Conservation (phyloP, 2,329 filamentous ascomycete genomes). For the Colletotrichum filicis region DNA sequence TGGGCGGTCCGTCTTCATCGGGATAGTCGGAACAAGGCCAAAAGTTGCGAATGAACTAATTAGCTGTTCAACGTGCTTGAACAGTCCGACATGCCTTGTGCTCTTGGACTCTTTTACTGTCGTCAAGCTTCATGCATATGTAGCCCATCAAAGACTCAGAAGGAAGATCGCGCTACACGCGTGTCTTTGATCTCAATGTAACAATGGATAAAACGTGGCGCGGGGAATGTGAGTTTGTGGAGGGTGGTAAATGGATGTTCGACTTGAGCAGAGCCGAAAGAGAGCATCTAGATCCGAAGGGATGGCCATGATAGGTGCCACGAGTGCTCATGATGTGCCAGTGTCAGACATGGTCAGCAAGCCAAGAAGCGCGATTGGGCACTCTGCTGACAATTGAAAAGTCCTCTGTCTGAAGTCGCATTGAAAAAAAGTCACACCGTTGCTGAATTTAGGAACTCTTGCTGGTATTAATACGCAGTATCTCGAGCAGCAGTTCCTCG, state of each 20-base stretch:
- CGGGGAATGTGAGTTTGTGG: neutral
- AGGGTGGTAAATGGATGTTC: neutral
- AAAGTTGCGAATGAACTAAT: neutral
- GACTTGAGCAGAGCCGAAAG: neutral
- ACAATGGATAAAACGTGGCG: neutral
- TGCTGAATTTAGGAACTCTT: neutral
- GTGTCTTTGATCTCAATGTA: neutral
- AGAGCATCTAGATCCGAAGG: neutral
- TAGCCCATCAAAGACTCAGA: neutral
- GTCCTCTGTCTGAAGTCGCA: constrained; percentile 19
- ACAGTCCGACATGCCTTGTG: neutral
- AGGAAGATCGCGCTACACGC: neutral
- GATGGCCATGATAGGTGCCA: constrained; percentile 27
- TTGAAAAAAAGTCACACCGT: neutral
- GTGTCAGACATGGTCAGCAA: constrained; percentile 28
- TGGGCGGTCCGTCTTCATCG: neutral
- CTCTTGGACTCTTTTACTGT: neutral
- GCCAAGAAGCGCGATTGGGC: constrained; percentile 7
- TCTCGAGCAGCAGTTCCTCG: neutral
- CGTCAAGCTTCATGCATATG: neutral
- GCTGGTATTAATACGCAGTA: constrained; percentile 6
- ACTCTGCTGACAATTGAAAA: constrained; percentile 17
- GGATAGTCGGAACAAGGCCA: neutral
- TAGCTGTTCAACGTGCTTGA: neutral
- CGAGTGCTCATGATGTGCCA: constrained; percentile 16